phyloP scores from a whole-genome alignment of 257 asterid species.

The Coffea eugenioides region DNA sequence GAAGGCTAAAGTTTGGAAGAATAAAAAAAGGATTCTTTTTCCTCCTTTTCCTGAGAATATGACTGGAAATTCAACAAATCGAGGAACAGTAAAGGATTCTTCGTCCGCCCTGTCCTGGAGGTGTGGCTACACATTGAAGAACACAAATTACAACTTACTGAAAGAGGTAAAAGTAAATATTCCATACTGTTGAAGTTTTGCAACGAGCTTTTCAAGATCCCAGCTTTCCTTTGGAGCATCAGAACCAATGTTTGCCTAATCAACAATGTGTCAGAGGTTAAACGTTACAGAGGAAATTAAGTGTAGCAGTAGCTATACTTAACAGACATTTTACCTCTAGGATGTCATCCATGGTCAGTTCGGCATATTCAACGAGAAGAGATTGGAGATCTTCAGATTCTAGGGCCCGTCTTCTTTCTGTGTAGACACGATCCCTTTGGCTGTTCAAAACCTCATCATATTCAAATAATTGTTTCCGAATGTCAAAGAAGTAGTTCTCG shows the following conservation, averaged over 20 bases:
- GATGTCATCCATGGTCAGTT: conserved; percentile 95
- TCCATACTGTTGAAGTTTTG: conserved; percentile 82
- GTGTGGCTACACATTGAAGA: not conserved
- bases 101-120: not conserved
- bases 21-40: not conserved
- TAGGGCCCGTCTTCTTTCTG: conserved; percentile 93
- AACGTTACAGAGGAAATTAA: not conserved
- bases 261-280: not conserved
- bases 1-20: not conserved
- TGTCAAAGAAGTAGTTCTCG: conserved; percentile 96
- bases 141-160: not conserved
- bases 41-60: not conserved
- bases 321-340: conserved; percentile 61
- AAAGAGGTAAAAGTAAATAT: conserved; percentile 8
- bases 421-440: conserved; percentile 95
- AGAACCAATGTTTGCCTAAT: conserved; percentile 80
- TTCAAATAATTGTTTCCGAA: conserved; percentile 90
- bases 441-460: conserved; percentile 97
- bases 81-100: not conserved
- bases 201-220: conserved; percentile 85
- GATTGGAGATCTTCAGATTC: conserved; percentile 85
- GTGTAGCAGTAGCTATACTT: not conserved
- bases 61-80: not conserved
- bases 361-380: conserved; percentile 93
- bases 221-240: conserved; percentile 91